These are phyloP conservation scores for Raphanus hybrid DNA, from an alignment of 441 rosid species.

Conservation along the genomic window DNA sequence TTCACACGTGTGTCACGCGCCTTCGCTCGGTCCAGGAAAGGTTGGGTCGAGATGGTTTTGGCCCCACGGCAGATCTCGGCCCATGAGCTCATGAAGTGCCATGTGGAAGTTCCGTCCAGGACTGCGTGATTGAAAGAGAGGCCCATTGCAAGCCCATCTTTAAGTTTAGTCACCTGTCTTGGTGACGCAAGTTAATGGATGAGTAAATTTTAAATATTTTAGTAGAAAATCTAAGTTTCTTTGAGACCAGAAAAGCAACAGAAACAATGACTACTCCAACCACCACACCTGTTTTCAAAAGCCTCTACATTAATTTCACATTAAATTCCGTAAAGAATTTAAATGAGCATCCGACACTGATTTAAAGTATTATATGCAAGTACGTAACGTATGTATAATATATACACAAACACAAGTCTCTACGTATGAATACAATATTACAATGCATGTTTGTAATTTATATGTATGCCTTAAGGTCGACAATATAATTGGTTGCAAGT, in stretches of 20 bases:
- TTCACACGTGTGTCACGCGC: slow-evolving; percentile 78
- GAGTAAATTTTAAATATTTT: too few relatives aligned
- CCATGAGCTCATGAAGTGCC: slow-evolving; percentile 98
- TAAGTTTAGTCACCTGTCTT: slow-evolving; percentile 76
- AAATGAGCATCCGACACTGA: neutral
- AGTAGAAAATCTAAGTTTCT: too few relatives aligned
- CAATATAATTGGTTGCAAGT: neutral
- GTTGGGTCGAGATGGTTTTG: slow-evolving; percentile 46
- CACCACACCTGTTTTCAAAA: slow-evolving; percentile 31
- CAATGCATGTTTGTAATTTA: neutral
- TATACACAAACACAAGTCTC: neutral
- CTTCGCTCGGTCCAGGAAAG: slow-evolving; percentile 76
- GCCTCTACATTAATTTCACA: slow-evolving; percentile 25
- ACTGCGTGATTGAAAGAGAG: slow-evolving; percentile 92
- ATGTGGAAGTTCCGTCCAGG: slow-evolving; percentile 83
- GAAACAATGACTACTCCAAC: slow-evolving; percentile 32
- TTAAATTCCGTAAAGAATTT: slow-evolving; percentile 9
- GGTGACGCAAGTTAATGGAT: neutral
- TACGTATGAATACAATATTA: slow-evolving; percentile 9
- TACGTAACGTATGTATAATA: neutral
- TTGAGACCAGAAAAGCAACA: slow-evolving; percentile 16
- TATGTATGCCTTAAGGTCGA: neutral
- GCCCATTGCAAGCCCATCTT: slow-evolving; percentile 88
- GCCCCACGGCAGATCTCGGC: slow-evolving; percentile 68
- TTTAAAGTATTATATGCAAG: neutral